A percentile compares a stretch with the other conserved stretches of the same genome.
phyloP scores from a whole-genome alignment of 805 yeast species.

The Cyberlindnera sargentensis region DNA sequence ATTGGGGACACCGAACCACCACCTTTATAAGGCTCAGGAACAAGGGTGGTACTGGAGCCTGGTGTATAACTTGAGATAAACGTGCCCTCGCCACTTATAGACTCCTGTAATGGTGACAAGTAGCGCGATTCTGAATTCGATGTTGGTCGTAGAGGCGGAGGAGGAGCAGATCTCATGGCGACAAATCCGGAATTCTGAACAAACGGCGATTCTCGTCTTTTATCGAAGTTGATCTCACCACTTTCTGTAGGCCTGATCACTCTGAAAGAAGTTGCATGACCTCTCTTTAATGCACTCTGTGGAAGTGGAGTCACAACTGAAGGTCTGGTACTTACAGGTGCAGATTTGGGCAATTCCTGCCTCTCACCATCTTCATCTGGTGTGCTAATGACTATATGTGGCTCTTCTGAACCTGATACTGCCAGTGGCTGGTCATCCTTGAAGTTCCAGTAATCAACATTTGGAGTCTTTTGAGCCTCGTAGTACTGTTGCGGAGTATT shows the following conservation, averaged over 20 bases:
- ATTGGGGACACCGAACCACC: slow-evolving; percentile 19
- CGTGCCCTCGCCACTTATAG: slow-evolving; percentile 18
- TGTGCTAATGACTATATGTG: too few species aligned
- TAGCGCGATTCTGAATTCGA: slow-evolving; percentile 3
- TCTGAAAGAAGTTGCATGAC: slow-evolving; percentile 44
- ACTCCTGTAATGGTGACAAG: slow-evolving; percentile 19
- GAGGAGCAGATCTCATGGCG: slow-evolving; percentile 68
- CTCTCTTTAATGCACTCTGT: neutral
- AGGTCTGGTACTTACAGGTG: neutral
- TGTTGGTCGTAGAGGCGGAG: slow-evolving; percentile 41
- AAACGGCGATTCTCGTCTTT: slow-evolving; percentile 70
- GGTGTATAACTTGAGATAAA: slow-evolving; percentile 34
- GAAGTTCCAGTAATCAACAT: slow-evolving; percentile 48
- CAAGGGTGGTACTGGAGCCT: slow-evolving; percentile 34
- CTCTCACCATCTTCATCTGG: neutral
- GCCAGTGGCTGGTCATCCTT: slow-evolving; percentile 24
- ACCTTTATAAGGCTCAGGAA: slow-evolving; percentile 35
- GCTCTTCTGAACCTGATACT: too few species aligned
- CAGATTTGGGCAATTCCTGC: too few species aligned
- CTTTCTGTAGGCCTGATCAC: slow-evolving; percentile 58
- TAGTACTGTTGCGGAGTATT: slow-evolving; percentile 65
- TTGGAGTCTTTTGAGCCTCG: slow-evolving; percentile 33
- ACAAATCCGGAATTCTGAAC: slow-evolving; percentile 46
- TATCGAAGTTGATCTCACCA: slow-evolving; percentile 75
- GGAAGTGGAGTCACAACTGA: slow-evolving; percentile 2